These are phyloP conservation scores for Carex myosuroides DNA, from an alignment of 176 grass and related monocot species.

Conservation along the genomic window DNA sequence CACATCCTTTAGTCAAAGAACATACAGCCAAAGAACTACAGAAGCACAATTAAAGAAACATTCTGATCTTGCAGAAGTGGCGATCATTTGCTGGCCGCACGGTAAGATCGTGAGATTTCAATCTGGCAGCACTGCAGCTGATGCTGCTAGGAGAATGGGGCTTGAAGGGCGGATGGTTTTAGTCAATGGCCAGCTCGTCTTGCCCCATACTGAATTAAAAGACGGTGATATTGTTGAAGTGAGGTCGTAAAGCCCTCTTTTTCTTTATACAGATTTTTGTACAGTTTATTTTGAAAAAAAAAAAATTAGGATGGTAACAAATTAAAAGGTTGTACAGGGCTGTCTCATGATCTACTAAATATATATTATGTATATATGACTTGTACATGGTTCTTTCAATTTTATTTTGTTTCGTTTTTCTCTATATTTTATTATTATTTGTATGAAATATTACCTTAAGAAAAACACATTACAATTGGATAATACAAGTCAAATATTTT, in stretches of 20 bases:
- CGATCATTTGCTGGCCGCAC: constrained; percentile 78
- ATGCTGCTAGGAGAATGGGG: constrained; percentile 85
- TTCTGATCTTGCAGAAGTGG: constrained; percentile 49
- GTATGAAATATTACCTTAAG: no score
- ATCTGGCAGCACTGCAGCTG: constrained; percentile 79
- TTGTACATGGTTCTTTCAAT: no score
- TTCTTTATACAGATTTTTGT: constrained; percentile 13
- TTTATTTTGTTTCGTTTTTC: no score
- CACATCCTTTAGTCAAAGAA: constrained; percentile 41
- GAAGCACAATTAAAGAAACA: constrained; percentile 20
- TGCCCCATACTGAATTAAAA: constrained; percentile 76
- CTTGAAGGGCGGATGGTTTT: constrained; percentile 66
- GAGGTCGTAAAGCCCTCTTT: constrained; percentile 30
- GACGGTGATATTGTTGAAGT: constrained; percentile 99
- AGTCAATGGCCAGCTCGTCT: constrained; percentile 80
- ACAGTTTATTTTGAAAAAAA: constrained; percentile 10
- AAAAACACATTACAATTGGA: no score
- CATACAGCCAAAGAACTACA: constrained; percentile 14
- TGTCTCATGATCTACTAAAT: background rate
- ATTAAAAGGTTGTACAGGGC: constrained; percentile 8
- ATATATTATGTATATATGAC: background rate
- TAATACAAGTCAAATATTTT: no score
- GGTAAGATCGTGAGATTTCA: constrained; percentile 88
- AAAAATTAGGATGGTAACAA: constrained; percentile 14
- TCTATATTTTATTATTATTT: no score